Evolutionary conservation across 495 filamentous ascomycete species (phyloP), one percentile per base, ranked within the genome.

Genomic region (Symbiotaphrina buchneri): DNA sequence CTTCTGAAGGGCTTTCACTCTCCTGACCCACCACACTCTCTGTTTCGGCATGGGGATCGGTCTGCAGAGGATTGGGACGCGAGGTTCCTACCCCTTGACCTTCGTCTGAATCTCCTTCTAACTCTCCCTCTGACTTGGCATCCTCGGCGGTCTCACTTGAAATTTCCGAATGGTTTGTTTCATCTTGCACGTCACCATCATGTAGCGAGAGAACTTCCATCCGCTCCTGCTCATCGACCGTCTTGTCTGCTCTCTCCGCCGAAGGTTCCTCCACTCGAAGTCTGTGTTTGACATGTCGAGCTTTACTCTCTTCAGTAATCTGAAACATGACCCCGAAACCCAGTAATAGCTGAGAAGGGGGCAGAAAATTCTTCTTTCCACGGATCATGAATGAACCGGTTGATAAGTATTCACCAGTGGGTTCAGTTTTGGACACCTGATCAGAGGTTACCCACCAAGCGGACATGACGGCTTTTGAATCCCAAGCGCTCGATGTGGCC

Each of bases 381-480:
- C 64, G 62, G 21, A 92, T 57, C 46, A 70, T 62, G 43, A 97
- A 97, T 14, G 59, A 61, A 8, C 87, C 87, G 4, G 62, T 54
- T 4, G 65, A 60, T 8, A 95, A 46, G 34, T 76, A 81, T 33
- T 83, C 90, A n/a, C 84, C 85, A 1, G 61, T 62, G 0, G 65
- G 56, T 0, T 71, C 68, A 24, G 64, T 75, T 52, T 94, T 94
- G 2, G 78, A 75, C 0, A 95, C 79, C 44, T 95, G 84, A 34
- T 79, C 68, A 8, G 75, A 71, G 29, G 71, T 62, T 0, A 82
- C 83, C 87, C 87, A 97, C 70, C 76, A 97, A 10, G 85, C 83
- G 5, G 74, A 70, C 82, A 94, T 90, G 6, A 76, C 68, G 4
- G 82, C 83, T 52, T 95, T 97, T 0, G 78, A 84, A 30, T 94